A percentile compares a stretch with the other conserved stretches of the same genome.
Evolutionary conservation across 2,329 filamentous ascomycete species (phyloP).

Genomic region (Fusarium subglutinans): DNA sequence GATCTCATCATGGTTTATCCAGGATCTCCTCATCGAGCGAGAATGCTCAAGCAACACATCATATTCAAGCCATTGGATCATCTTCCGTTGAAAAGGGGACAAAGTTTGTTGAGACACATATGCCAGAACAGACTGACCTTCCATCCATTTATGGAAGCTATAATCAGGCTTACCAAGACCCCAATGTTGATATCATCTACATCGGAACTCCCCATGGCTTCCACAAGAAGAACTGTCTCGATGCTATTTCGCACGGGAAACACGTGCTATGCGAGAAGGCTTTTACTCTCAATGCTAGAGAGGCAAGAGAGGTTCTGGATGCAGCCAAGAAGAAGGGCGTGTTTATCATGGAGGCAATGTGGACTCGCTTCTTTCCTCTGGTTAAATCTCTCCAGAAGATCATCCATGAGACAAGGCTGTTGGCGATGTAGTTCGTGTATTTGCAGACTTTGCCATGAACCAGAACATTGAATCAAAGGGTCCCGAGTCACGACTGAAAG

Average conservation of each 20-base stretch:
- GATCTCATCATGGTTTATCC: slow-evolving; percentile 58
- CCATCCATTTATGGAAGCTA: slow-evolving; percentile 53
- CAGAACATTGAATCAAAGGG: slow-evolving; percentile 46
- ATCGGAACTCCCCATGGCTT: slow-evolving; percentile 57
- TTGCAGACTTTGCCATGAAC: slow-evolving; percentile 53
- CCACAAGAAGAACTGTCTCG: slow-evolving; percentile 55
- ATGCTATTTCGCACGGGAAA: slow-evolving; percentile 54
- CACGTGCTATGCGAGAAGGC: slow-evolving; percentile 58
- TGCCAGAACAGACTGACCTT: neutral
- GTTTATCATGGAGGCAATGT: slow-evolving; percentile 58
- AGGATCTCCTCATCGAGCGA: slow-evolving; percentile 51
- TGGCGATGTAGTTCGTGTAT: slow-evolving; percentile 50
- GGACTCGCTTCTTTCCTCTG: slow-evolving; percentile 55
- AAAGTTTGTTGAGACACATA: slow-evolving; percentile 4
- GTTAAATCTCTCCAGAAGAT: slow-evolving; percentile 47
- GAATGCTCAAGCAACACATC: slow-evolving; percentile 50
- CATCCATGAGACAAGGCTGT: slow-evolving; percentile 53
- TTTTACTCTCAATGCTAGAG: slow-evolving; percentile 52
- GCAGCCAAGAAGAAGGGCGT: slow-evolving; percentile 52
- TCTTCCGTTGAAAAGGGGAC: slow-evolving; percentile 51
- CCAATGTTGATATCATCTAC: slow-evolving; percentile 56
- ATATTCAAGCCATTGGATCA: slow-evolving; percentile 54
- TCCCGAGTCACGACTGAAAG: slow-evolving; percentile 46
- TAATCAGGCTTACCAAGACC: slow-evolving; percentile 51
- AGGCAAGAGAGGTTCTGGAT: slow-evolving; percentile 52